These are phyloP conservation scores for Neurospora sp. DNA, from an alignment of 2,329 filamentous ascomycete species.

Conservation along the genomic window DNA sequence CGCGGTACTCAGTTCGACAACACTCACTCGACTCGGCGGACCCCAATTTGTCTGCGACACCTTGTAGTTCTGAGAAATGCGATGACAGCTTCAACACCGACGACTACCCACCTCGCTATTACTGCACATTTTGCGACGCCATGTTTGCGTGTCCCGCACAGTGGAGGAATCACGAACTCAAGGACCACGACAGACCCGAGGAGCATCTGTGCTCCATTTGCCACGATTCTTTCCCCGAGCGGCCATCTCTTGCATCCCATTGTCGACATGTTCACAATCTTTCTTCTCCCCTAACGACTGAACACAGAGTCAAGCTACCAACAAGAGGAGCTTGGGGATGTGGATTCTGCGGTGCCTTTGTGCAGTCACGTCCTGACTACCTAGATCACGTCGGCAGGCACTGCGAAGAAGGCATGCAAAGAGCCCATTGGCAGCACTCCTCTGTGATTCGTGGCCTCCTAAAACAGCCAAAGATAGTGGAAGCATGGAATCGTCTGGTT, in stretches of 20 bases:
- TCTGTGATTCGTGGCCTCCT: constrained; percentile 15
- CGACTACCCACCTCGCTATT: constrained; percentile 4
- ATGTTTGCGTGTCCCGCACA: constrained; percentile 11
- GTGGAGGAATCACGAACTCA: constrained; percentile 14
- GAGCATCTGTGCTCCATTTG: constrained; percentile 6
- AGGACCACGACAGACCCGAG: constrained; percentile 9
- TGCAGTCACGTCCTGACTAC: constrained; percentile 10
- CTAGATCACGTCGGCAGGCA: constrained; percentile 19
- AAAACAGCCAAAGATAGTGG: constrained; percentile 10
- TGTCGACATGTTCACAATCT: constrained; percentile 4
- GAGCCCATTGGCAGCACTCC: constrained; percentile 13
- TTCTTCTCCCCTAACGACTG: background rate
- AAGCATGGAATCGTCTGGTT: constrained; percentile 11
- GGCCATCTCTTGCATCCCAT: constrained; percentile 4
- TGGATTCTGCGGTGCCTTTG: constrained; percentile 13
- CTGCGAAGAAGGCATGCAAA: constrained; percentile 12
- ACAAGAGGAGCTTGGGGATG: constrained; percentile 14
- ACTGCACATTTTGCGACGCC: constrained; percentile 15
- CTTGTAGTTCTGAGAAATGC: constrained; percentile 4
- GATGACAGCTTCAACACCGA: constrained; percentile 5
- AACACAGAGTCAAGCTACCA: background rate
- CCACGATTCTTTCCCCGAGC: constrained; percentile 2
- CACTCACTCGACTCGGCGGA: constrained; percentile 11
- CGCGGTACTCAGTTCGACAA: constrained; percentile 11
- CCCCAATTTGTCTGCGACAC: constrained; percentile 8